A percentile compares a stretch with the other conserved stretches of the same genome.
Evolutionary conservation across 2,329 filamentous ascomycete genomes (phyloP).

Genomic region (Teratosphaeria zuluensis): DNA sequence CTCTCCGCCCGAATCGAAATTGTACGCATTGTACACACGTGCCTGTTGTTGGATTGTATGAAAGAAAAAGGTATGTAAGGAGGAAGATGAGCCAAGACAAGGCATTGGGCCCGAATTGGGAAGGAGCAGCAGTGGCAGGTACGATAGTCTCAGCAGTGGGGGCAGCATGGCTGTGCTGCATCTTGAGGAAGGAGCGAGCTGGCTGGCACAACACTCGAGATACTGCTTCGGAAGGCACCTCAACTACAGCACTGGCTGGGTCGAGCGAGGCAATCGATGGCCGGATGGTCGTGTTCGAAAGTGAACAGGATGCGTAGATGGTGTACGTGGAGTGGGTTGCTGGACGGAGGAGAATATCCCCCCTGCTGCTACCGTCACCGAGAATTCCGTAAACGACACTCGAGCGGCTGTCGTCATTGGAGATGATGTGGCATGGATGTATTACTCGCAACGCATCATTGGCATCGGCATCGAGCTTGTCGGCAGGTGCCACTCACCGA

Average conservation of each 20-base stretch:
- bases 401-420: background rate
- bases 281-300: background rate
- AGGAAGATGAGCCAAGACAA: background rate
- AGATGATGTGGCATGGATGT: background rate
- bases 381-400: background rate
- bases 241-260: background rate
- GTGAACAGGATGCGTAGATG: background rate
- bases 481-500: background rate
- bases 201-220: background rate
- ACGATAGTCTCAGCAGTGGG: background rate
- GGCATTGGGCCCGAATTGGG: background rate
- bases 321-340: background rate
- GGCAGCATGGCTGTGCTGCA: too few relatives aligned
- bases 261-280: background rate
- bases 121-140: background rate
- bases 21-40: slow-evolving; percentile 5
- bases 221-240: background rate
- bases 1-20: background rate
- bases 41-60: slow-evolving; percentile 4
- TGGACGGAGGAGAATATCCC: background rate
- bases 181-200: background rate
- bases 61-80: slow-evolving; percentile 6
- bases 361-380: background rate
- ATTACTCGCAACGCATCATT: background rate
- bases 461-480: background rate